These are phyloP conservation scores for Bathelium albidoporum DNA, from an alignment of 495 filamentous ascomycete species.

Conservation along the genomic window DNA sequence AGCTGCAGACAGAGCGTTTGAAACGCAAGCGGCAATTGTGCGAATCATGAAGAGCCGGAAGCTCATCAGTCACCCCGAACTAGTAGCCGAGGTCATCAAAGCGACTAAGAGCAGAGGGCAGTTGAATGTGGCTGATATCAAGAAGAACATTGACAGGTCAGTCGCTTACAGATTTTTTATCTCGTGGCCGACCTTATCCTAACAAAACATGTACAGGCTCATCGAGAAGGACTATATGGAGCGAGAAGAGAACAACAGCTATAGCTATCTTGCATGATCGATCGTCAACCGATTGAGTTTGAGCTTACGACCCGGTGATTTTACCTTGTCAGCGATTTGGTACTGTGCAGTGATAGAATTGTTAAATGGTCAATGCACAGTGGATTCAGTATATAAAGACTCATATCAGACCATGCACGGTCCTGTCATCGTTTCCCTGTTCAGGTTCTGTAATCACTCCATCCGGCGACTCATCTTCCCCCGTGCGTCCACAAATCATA, in stretches of 20 bases:
- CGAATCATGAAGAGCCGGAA: constrained; percentile 95
- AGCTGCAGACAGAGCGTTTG: constrained; percentile 78
- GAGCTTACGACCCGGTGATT: not conserved
- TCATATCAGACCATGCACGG: not conserved
- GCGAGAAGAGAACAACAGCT: constrained; percentile 61
- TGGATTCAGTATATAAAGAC: not conserved
- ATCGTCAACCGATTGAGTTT: not conserved
- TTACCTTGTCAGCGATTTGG: not conserved
- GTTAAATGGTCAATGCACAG: not conserved
- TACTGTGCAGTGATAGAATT: not conserved
- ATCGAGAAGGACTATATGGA: constrained; percentile 98
- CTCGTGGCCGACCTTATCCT: not conserved
- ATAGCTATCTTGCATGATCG: constrained; percentile 66
- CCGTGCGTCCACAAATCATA: constrained; percentile 7
- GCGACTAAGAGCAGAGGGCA: constrained; percentile 76
- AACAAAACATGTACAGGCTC: constrained; percentile 30
- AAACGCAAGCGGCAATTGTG: constrained; percentile 95
- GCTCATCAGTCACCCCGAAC: constrained; percentile 67
- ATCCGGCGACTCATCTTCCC: constrained; percentile 10
- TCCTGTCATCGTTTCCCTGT: not conserved
- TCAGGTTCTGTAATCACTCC: not conserved
- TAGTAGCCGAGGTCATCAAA: constrained; percentile 79
- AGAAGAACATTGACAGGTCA: constrained; percentile 90
- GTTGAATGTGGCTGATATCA: constrained; percentile 77
- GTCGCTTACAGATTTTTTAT: constrained; percentile 25